Conservation (phyloP, 305 asterid species). For the Rubia peregrina region DNA sequence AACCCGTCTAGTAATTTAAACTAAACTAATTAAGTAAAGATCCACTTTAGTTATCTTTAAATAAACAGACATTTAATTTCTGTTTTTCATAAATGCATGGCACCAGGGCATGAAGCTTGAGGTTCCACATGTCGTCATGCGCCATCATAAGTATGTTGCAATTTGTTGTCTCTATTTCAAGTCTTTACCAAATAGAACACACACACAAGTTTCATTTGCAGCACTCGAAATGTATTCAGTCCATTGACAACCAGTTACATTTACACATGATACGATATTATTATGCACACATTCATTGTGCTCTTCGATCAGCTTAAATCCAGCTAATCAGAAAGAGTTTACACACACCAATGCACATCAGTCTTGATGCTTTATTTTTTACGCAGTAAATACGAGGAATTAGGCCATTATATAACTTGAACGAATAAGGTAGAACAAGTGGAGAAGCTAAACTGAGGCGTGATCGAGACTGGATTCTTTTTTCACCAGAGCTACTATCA, state of each 20-base stretch:
- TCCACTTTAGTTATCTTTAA: no score
- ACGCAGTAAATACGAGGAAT: not conserved
- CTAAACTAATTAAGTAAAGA: no score
- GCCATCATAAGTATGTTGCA: slow-evolving; percentile 2
- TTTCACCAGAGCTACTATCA: slow-evolving; percentile 61
- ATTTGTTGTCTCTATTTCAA: slow-evolving; percentile 9
- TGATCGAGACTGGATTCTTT: slow-evolving; percentile 4
- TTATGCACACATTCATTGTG: not conserved
- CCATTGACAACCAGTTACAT: not conserved
- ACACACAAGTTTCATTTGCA: not conserved
- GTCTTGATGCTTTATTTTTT: not conserved
- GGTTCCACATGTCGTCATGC: slow-evolving; percentile 12
- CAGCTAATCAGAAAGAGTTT: slow-evolving; percentile 2
- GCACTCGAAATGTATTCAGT: not conserved
- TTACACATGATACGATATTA: not conserved
- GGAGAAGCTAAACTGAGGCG: not conserved
- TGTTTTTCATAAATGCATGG: no score
- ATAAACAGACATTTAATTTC: no score
- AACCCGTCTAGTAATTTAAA: no score
- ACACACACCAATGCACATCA: not conserved
- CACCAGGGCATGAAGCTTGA: not conserved
- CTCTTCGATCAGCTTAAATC: not conserved
- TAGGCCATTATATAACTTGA: no score
- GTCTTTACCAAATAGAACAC: not conserved
- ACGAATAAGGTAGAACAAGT: not conserved